phyloP scores from a whole-genome alignment of 495 filamentous ascomycete genomes.

The Daldinia bambusicola region DNA sequence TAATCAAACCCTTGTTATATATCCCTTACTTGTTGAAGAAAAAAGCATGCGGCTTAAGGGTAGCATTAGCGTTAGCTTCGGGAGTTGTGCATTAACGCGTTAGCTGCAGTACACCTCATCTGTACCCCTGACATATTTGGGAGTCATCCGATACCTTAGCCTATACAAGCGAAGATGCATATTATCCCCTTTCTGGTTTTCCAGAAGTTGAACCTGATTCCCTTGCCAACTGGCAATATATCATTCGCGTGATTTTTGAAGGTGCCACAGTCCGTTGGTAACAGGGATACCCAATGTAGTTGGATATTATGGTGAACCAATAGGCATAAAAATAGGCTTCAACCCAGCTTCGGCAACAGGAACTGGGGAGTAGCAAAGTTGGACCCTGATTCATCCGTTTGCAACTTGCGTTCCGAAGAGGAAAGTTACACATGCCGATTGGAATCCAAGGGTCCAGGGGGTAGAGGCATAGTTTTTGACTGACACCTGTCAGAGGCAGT shows the following conservation, averaged over 20 bases:
- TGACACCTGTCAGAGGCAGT: background rate
- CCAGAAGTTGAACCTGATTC: background rate
- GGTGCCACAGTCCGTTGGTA: background rate
- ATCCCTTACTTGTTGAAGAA: background rate
- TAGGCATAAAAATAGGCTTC: background rate
- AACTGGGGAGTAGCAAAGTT: background rate
- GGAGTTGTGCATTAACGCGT: background rate
- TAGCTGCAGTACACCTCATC: background rate
- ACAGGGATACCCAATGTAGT: background rate
- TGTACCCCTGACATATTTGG: background rate
- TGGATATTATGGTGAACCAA: background rate
- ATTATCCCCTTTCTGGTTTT: background rate
- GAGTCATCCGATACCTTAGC: background rate
- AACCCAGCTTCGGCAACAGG: background rate
- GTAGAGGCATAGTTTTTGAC: background rate
- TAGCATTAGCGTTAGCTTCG: slow-evolving; percentile 1
- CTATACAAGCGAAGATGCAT: background rate
- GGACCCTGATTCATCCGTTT: slow-evolving; percentile 24
- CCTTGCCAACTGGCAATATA: background rate
- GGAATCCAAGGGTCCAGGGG: too few relatives aligned
- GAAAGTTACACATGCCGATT: slow-evolving; percentile 23
- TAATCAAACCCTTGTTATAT: background rate
- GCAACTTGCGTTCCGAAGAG: slow-evolving; percentile 19
- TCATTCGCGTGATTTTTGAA: background rate
- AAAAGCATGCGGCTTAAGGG: background rate